Percentiles rank a stretch among this genome's conserved stretches.
phyloP scores from a whole-genome alignment of 257 asterid species.

The Solanum chilense region DNA sequence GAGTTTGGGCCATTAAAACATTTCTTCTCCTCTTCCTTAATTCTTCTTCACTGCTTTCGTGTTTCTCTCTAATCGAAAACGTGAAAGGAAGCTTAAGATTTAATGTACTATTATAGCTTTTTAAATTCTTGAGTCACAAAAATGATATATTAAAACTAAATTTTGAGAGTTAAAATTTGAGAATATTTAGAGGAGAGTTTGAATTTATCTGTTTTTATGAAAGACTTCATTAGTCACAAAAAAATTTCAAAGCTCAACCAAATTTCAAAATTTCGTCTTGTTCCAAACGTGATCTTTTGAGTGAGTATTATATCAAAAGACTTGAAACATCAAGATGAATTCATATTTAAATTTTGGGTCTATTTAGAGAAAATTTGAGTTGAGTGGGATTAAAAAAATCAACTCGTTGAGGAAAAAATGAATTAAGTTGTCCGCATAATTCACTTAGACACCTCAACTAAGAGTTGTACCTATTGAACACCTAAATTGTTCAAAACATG shows the following conservation, averaged over 20 bases:
- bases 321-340: too few relatives aligned
- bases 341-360: too few relatives aligned
- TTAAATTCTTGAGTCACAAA: neutral
- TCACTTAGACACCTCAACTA: too few relatives aligned
- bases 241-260: neutral
- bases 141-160: neutral
- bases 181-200: neutral
- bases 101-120: neutral
- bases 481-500: too few relatives aligned
- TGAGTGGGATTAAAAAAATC: neutral
- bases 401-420: too few relatives aligned
- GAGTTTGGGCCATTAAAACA: neutral
- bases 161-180: neutral
- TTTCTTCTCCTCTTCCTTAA: too few relatives aligned
- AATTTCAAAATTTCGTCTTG: neutral
- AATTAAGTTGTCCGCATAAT: too few relatives aligned
- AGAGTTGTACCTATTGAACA: too few relatives aligned
- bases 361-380: neutral
- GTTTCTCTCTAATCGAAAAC: neutral
- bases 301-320: too few relatives aligned
- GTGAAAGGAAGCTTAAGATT: neutral
- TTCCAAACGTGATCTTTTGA: too few relatives aligned
- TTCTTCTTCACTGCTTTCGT: too few relatives aligned
- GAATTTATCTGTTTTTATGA: neutral
- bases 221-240: neutral